Evolutionary conservation across 2,329 filamentous ascomycete genomes (phyloP).

Genomic region (Fusarium citri): DNA sequence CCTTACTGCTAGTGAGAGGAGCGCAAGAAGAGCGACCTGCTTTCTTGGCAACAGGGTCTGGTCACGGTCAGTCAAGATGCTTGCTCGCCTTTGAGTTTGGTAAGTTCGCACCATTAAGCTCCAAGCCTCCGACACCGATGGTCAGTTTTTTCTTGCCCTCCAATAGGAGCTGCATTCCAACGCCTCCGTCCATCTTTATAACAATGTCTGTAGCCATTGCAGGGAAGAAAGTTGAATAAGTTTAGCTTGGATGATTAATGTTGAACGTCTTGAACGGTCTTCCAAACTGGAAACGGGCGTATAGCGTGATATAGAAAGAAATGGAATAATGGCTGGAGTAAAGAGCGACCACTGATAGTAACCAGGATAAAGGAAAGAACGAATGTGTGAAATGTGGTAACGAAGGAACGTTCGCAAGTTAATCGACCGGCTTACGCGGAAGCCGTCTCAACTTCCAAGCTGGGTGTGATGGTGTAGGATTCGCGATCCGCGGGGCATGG

Average conservation of each 20-base stretch:
- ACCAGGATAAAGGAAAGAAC: background rate
- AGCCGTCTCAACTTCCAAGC: conserved; percentile 5
- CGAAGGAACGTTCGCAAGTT: conserved; percentile 2
- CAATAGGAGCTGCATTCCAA: conserved; percentile 48
- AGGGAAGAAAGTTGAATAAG: background rate
- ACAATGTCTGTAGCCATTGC: conserved; percentile 23
- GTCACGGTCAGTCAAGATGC: conserved; percentile 28
- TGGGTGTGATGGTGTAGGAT: conserved; percentile 2
- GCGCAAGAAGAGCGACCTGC: conserved; percentile 40
- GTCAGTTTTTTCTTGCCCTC: conserved; percentile 50
- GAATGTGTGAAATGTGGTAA: conserved; percentile 1
- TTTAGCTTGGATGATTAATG: background rate
- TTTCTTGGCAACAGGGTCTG: conserved; percentile 41
- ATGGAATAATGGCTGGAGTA: background rate
- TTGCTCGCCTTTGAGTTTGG: conserved; percentile 9
- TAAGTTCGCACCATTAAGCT: conserved; percentile 51
- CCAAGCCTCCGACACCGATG: conserved; percentile 48
- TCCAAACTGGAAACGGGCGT: conserved; percentile 1
- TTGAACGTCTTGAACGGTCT: background rate
- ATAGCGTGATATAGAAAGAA: background rate
- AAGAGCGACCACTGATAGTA: conserved; percentile 3
- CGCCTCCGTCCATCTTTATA: conserved; percentile 37
- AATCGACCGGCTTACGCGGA: conserved; percentile 32
- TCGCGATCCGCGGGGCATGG: conserved; percentile 35
- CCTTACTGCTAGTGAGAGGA: conserved; percentile 37